Evolutionary conservation across 805 yeast species (phyloP), one percentile per base, ranked within the genome.

Genomic region (Schizosaccharomyces japonicus): DNA sequence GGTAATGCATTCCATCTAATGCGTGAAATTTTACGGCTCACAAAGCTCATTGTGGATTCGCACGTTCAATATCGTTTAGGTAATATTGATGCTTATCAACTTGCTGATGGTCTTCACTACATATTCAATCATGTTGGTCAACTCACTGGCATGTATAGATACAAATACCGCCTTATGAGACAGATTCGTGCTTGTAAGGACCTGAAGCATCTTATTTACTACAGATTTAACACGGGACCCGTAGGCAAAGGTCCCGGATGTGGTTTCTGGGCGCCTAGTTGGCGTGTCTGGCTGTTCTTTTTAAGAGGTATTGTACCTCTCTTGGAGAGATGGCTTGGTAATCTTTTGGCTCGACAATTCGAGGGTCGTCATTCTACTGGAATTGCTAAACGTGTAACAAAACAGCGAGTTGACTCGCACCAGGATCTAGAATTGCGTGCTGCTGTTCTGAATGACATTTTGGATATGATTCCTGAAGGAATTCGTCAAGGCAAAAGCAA

Each of bases 251-350:
- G 98, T 2, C 96, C 98, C 1, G 98, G 98, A 0, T 81, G 94
- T 65, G 99, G 99, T 1, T 80, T 90, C 60, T 90, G 99, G 99
- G 96, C 90, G 58, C 98, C 98, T 0, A 81, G 95, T 1, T 90
- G 96, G 98, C 67, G 95, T 54, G 87, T 85, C 1, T 90, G 98
- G 99, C 66, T 90, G 1, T 80, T 76, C 48, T 87, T 87, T 61
- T 62, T 90, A 64, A 69, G 98, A 54, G 99, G 99, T 17, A 77
- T 77, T 15, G 78, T 84, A 23, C 98, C 99, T 0, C 61, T 90
- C 47, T 64, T 90, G 15, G 98, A 90, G 61, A 67, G 95, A 60
- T 90, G 98, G 98, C 65, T 90, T 28, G 94, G 94, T 1, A 90
- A 90, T 54, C 65, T 90, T 49, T 63, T 90, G 34, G 78, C 93